These are phyloP conservation scores for Ilex aquifolium DNA, from an alignment of 257 asterid species.

Conservation along the genomic window DNA sequence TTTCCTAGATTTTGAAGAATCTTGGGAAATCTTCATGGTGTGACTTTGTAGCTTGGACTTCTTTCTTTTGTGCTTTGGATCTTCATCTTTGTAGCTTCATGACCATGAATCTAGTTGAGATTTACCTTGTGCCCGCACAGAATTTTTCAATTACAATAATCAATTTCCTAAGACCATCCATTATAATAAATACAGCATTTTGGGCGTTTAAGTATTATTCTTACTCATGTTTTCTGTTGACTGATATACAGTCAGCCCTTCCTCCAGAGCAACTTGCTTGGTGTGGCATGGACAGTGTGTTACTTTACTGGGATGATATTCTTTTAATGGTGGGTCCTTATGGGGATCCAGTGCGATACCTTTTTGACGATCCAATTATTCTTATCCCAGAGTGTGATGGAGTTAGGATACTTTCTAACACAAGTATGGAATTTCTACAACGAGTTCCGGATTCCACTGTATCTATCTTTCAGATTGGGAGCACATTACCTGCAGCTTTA, in stretches of 20 bases:
- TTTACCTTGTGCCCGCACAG: too few relatives aligned
- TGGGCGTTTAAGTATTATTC: neutral
- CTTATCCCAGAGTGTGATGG: conserved; percentile 96
- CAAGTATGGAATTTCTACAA: conserved; percentile 84
- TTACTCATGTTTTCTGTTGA: conserved; percentile 11
- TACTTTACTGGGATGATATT: conserved; percentile 95
- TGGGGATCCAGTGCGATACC: conserved; percentile 83
- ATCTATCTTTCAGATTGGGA: conserved; percentile 90
- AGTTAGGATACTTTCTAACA: conserved; percentile 75
- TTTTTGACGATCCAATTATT: conserved; percentile 80
- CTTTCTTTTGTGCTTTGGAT: too few relatives aligned
- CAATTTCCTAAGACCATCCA: too few relatives aligned
- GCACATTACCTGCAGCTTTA: conserved; percentile 91
- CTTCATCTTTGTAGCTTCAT: too few relatives aligned
- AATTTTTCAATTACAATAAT: too few relatives aligned
- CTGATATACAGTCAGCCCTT: conserved; percentile 60
- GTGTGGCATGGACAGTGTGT: conserved; percentile 94
- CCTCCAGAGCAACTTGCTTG: conserved; percentile 97
- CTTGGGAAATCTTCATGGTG: too few relatives aligned
- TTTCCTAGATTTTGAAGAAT: too few relatives aligned
- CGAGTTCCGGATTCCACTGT: conserved; percentile 95
- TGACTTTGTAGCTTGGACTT: too few relatives aligned
- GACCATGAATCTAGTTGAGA: too few relatives aligned
- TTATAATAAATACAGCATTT: too few relatives aligned
- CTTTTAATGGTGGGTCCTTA: conserved; percentile 92